Base-by-base conservation (phyloP, 192 early-diverging fungal species). In the Allomyces macrogynus region DNA sequence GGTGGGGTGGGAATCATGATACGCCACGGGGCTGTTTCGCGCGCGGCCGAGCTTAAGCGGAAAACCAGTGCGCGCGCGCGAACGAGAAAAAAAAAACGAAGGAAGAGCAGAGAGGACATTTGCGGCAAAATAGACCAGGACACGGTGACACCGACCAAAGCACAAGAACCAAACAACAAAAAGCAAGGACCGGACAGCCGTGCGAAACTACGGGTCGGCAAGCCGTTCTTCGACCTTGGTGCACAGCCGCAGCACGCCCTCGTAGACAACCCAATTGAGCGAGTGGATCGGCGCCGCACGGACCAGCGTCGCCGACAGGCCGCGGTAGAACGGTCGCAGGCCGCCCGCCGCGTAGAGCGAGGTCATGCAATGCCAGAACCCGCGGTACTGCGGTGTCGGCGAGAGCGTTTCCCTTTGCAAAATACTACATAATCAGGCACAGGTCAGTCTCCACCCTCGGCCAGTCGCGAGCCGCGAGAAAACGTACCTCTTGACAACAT, bases 211-310 rank as follows among this genome's bases (percentile, higher is more conserved):
- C 32, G 32, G 32, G 32, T 40, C 32, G 32, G 32, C 32, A 8
- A 40, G 32, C 32, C 32, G 32, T 40, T 40, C 32, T 7, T 40
- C 32, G 7, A 40, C 32, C 32, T 63, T 22, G 26, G 25, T 63
- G n/a, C 25, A 63, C 40, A 63, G 14, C 16, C 25, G 25, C 25
- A 76, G 62, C 3, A 78, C 78, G 67, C 76, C 76, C 70, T 89
- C 87, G 67, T 86, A 87, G 5, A 90, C 86, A 12, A 88, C 69
- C 80, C 87, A 90, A 69, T 90, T 90, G 22, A 90, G 70, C 16
- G 82, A 84, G 70, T 90, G 88, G 66, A 90, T 82, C 0, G 88
- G 88, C 67, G 88, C 86, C 2, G 87, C 87, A 9, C 88, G 75
- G 24, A 88, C 79, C 8, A 88, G 76, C 32, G 85, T 88, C 20